Conservation (phyloP, 1,284 basidiomycete species). For the Coniferiporia weirii region DNA sequence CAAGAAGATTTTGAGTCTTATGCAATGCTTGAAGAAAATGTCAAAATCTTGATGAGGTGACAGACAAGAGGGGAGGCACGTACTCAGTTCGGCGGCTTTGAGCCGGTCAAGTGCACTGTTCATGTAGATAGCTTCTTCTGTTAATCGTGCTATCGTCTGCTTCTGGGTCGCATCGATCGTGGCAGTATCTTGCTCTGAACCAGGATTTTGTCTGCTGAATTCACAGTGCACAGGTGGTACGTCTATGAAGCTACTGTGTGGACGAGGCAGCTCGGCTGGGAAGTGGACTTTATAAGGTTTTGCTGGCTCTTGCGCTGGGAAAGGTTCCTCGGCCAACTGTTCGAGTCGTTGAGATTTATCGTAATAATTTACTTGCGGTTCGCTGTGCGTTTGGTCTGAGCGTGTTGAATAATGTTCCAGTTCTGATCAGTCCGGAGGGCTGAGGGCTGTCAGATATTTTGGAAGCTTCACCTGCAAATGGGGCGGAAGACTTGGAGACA, state of each 20-base stretch:
- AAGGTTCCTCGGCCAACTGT: background rate
- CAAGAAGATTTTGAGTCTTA: conserved; percentile 15
- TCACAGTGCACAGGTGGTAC: background rate
- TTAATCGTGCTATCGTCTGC: conserved; percentile 14
- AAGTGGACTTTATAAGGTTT: conserved; percentile 8
- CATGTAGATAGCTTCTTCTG: conserved; percentile 16
- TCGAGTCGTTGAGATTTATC: background rate
- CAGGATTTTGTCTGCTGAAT: background rate
- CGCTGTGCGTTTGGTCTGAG: background rate
- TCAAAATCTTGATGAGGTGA: background rate
- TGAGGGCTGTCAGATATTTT: conserved; percentile 5
- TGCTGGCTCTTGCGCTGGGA: conserved; percentile 3
- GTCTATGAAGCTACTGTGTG: background rate
- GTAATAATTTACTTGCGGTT: background rate
- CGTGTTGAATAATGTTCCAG: conserved; percentile 8
- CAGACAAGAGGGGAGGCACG: background rate
- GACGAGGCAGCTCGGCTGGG: background rate
- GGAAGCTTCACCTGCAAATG: background rate
- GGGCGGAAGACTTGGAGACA: conserved; percentile 7
- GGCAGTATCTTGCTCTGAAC: conserved; percentile 2
- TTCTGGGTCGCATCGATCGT: conserved; percentile 15
- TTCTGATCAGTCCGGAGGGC: background rate
- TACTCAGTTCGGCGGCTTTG: conserved; percentile 14
- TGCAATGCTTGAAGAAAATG: conserved; percentile 9
- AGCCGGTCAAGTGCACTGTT: conserved; percentile 16